A percentile compares a stretch with the other conserved stretches of the same genome.
Evolutionary conservation across 176 grass and related monocot species (phyloP).

Genomic region (Avena atlantica): DNA sequence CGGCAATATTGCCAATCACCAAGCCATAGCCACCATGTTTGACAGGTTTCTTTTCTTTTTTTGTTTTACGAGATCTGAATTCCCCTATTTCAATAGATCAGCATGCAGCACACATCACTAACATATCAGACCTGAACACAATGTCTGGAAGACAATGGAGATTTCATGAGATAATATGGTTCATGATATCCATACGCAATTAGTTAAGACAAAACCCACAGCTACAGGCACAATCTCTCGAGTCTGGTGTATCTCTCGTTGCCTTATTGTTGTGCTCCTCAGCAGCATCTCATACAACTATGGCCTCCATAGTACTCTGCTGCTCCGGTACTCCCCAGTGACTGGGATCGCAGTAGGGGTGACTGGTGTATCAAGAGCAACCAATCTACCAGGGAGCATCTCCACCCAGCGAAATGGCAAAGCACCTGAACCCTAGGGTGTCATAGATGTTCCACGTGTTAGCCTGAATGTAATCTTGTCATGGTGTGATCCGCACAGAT

Average conservation of each 20-base stretch:
- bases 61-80: neutral
- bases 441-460: neutral
- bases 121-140: neutral
- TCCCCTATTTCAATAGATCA: neutral
- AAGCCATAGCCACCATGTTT: neutral
- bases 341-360: neutral
- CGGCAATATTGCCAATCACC: neutral
- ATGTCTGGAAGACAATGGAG: conserved; percentile 7
- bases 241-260: neutral
- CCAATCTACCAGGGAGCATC: neutral
- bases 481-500: too few species aligned
- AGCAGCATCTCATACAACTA: neutral
- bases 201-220: neutral
- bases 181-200: neutral
- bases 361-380: neutral
- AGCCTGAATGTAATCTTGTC: too few species aligned
- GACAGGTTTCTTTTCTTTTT: neutral
- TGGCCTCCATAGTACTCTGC: neutral
- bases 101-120: neutral
- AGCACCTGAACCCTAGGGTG: conserved; percentile 5
- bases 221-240: neutral
- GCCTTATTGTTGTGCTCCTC: neutral
- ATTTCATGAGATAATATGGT: neutral
- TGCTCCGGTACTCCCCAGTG: neutral
- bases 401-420: neutral